Conservation (phyloP, 495 filamentous ascomycete genomes). For the Neurospora sp. region DNA sequence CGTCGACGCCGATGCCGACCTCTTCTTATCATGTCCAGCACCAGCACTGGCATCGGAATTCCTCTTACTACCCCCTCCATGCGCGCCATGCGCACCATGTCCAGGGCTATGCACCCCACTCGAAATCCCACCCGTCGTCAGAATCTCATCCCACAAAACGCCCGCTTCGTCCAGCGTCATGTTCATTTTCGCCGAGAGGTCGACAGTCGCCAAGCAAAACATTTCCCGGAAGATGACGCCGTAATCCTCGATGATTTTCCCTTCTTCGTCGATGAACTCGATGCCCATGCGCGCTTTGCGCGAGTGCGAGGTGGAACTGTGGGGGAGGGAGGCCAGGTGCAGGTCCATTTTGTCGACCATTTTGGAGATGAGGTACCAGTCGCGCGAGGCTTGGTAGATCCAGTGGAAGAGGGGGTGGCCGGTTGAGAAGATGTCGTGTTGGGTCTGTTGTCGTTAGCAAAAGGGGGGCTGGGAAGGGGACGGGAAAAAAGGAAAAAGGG, state of each 20-base stretch:
- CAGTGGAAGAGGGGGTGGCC: slow-evolving; percentile 77
- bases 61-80: not conserved
- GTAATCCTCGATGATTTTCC: slow-evolving; percentile 51
- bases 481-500: too few species aligned
- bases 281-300: slow-evolving; percentile 17
- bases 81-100: not conserved
- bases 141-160: slow-evolving; percentile 67
- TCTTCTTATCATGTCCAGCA: not conserved
- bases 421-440: slow-evolving; percentile 66
- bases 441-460: slow-evolving; percentile 34
- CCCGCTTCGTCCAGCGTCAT: slow-evolving; percentile 54
- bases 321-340: slow-evolving; percentile 38
- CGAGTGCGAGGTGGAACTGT: slow-evolving; percentile 7
- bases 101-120: not conserved
- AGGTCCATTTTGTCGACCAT: slow-evolving; percentile 59
- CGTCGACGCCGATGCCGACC: not conserved
- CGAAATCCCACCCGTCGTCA: slow-evolving; percentile 44
- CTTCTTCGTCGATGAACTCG: slow-evolving; percentile 27
- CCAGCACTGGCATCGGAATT: not conserved
- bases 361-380: slow-evolving; percentile 59
- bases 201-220: slow-evolving; percentile 71
- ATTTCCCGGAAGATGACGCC: slow-evolving; percentile 73
- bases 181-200: slow-evolving; percentile 56
- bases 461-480: too few species aligned
- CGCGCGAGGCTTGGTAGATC: slow-evolving; percentile 68